phyloP scores from a whole-genome alignment of 768 basidiomycete species.

The Rhodocollybia butyracea region DNA sequence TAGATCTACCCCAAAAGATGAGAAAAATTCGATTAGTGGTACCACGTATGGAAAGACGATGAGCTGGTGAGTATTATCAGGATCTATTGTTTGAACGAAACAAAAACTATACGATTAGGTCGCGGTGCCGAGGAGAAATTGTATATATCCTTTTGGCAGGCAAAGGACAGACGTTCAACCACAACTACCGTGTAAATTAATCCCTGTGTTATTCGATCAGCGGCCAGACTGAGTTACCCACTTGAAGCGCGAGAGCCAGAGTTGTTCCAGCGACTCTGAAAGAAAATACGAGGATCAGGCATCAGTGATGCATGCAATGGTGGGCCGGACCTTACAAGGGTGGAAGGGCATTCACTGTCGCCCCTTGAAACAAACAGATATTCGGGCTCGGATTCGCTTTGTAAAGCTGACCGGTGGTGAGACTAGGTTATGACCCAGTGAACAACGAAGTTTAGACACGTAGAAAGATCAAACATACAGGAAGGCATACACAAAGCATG shows the following conservation, averaged over 20 bases:
- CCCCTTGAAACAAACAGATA: slow-evolving; percentile 11
- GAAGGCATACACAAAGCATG: slow-evolving; percentile 9
- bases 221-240: no score
- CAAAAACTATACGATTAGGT: not conserved
- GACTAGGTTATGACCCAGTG: no score
- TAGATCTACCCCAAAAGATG: not conserved
- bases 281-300: no score
- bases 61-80: slow-evolving; percentile 4
- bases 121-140: not conserved
- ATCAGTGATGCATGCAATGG: not conserved
- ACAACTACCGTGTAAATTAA: slow-evolving; percentile 5
- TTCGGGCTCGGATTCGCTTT: slow-evolving; percentile 4
- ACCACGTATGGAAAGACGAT: slow-evolving; percentile 6
- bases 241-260: slow-evolving; percentile 9
- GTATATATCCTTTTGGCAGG: not conserved
- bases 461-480: slow-evolving; percentile 1
- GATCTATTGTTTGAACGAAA: not conserved
- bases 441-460: not conserved
- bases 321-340: slow-evolving; percentile 7
- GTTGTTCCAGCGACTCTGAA: slow-evolving; percentile 12
- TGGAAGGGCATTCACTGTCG: not conserved
- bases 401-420: slow-evolving; percentile 10
- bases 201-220: not conserved
- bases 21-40: slow-evolving; percentile 4
- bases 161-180: slow-evolving; percentile 1